phyloP scores from a whole-genome alignment of 805 yeast genomes.

The Teunomyces funiuensis region DNA sequence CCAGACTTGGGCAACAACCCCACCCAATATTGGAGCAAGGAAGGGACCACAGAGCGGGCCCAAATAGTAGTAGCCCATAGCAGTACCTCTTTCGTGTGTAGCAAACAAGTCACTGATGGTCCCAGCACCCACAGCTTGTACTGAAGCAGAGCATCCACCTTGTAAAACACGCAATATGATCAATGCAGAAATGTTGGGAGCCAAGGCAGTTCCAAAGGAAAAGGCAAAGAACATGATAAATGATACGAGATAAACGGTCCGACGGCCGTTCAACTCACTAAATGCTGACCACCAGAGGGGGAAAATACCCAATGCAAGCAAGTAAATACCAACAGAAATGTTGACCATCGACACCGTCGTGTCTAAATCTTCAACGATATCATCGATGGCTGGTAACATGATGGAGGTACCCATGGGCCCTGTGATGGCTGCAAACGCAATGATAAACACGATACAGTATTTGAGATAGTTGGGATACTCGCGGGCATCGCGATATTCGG shows the following conservation, averaged over 20 bases:
- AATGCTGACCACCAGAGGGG: slow-evolving; percentile 90
- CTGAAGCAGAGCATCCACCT: slow-evolving; percentile 83
- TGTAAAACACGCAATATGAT: slow-evolving; percentile 68
- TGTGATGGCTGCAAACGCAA: slow-evolving; percentile 71
- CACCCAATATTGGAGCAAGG: slow-evolving; percentile 75
- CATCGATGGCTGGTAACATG: slow-evolving; percentile 72
- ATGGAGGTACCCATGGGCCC: slow-evolving; percentile 93
- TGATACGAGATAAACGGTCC: slow-evolving; percentile 70
- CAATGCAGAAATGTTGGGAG: slow-evolving; percentile 59
- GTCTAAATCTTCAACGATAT: slow-evolving; percentile 52
- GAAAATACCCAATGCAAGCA: slow-evolving; percentile 70
- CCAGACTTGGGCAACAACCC: slow-evolving; percentile 67
- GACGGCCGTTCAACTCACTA: slow-evolving; percentile 72
- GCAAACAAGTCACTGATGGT: slow-evolving; percentile 73
- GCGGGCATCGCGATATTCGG: slow-evolving; percentile 75
- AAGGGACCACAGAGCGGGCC: slow-evolving; percentile 85
- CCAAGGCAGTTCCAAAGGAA: slow-evolving; percentile 68
- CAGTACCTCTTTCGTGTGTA: slow-evolving; percentile 69
- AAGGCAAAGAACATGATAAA: slow-evolving; percentile 64
- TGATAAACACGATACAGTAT: slow-evolving; percentile 54
- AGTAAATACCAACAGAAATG: slow-evolving; percentile 76
- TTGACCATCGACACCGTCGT: slow-evolving; percentile 65
- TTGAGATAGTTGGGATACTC: slow-evolving; percentile 55
- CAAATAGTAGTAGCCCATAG: slow-evolving; percentile 76
- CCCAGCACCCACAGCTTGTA: slow-evolving; percentile 89